Evolutionary conservation across 768 basidiomycete species (phyloP).

Genomic region (Kwoniella europaea): DNA sequence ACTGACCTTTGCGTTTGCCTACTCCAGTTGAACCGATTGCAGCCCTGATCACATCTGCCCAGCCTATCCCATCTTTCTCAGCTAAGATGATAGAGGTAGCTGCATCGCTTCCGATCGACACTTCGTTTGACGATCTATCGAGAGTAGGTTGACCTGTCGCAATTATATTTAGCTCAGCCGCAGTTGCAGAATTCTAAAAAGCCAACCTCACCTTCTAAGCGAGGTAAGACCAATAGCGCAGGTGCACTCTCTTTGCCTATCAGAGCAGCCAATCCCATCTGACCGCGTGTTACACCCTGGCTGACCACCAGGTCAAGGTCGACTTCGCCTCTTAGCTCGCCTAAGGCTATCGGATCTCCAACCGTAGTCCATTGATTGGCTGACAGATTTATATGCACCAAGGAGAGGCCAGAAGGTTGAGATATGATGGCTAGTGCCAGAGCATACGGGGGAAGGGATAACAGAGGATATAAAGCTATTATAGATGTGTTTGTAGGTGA

Average conservation of each 20-base stretch:
- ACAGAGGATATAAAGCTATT: conserved; percentile 30
- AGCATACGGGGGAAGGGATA: conserved; percentile 20
- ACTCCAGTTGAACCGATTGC: conserved; percentile 4
- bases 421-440: conserved; percentile 30
- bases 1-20: conserved; percentile 30
- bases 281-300: conserved; percentile 33
- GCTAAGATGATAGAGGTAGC: conserved; percentile 34
- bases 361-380: conserved; percentile 17
- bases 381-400: conserved; percentile 36
- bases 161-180: not conserved
- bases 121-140: not conserved
- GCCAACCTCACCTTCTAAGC: conserved; percentile 25
- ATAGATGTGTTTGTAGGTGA: conserved; percentile 24
- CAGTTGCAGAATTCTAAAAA: not conserved
- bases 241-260: conserved; percentile 16
- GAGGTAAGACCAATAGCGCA: conserved; percentile 22
- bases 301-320: conserved; percentile 23
- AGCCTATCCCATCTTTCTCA: conserved; percentile 31
- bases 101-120: conserved; percentile 15
- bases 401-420: conserved; percentile 1
- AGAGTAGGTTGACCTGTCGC: conserved; percentile 9
- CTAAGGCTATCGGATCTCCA: conserved; percentile 16
- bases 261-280: conserved; percentile 34
- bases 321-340: conserved; percentile 10
- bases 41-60: conserved; percentile 36